Percentiles rank a stretch among this genome's conserved stretches.
Evolutionary conservation across 768 basidiomycete genomes (phyloP).

Genomic region (Tephrocybe sp.): DNA sequence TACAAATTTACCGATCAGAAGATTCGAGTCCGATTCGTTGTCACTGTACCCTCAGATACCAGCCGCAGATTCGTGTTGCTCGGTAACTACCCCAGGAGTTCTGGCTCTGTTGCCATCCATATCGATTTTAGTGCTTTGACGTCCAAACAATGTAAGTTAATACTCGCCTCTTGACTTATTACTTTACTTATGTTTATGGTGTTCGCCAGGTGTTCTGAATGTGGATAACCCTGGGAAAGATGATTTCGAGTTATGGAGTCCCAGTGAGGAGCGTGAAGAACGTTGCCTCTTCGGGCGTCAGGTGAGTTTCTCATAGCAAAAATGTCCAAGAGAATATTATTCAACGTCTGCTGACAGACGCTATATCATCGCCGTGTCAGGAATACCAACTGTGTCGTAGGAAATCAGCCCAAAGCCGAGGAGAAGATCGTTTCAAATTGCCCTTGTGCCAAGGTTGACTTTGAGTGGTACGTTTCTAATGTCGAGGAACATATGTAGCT

Average conservation of each 20-base stretch:
- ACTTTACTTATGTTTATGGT: slow-evolving; percentile 7
- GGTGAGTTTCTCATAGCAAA: slow-evolving; percentile 35
- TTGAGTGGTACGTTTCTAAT: slow-evolving; percentile 77
- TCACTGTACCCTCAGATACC: slow-evolving; percentile 88
- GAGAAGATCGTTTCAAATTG: slow-evolving; percentile 67
- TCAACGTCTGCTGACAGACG: slow-evolving; percentile 44
- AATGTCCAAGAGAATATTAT: neutral
- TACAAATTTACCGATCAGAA: slow-evolving; percentile 78
- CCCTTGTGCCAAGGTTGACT: slow-evolving; percentile 69
- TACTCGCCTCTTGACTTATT: neutral
- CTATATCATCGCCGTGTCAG: slow-evolving; percentile 89
- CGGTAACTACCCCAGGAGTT: slow-evolving; percentile 52
- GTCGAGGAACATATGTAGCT: neutral
- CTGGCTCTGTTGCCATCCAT: slow-evolving; percentile 67
- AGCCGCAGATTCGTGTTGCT: slow-evolving; percentile 89
- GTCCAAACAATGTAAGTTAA: slow-evolving; percentile 62
- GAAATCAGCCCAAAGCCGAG: slow-evolving; percentile 53
- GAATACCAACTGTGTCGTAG: slow-evolving; percentile 80
- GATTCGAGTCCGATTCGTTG: slow-evolving; percentile 70
- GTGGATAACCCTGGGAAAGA: slow-evolving; percentile 73
- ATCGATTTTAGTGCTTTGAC: slow-evolving; percentile 87
- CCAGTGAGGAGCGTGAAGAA: slow-evolving; percentile 85
- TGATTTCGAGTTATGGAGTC: slow-evolving; percentile 98
- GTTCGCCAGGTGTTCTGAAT: slow-evolving; percentile 58
- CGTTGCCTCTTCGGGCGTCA: slow-evolving; percentile 90